These are phyloP conservation scores for Ogataea ganodermae DNA, from an alignment of 805 yeast genomes.

Conservation along the genomic window DNA sequence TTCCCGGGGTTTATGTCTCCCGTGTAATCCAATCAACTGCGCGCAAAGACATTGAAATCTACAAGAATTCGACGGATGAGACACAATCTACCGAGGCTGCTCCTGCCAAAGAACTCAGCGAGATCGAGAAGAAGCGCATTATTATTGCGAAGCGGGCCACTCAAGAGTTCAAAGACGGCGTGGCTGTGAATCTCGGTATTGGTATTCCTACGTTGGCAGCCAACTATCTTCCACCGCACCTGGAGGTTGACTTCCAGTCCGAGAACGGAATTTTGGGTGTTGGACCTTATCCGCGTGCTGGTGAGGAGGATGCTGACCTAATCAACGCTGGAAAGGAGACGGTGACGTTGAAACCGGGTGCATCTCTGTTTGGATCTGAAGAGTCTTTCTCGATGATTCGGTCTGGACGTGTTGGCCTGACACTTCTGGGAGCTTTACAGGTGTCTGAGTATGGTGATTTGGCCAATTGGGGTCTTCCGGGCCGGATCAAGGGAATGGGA, in stretches of 20 bases:
- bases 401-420: slow-evolving; percentile 45
- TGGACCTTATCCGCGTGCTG: slow-evolving; percentile 46
- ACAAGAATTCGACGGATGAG: slow-evolving; percentile 18
- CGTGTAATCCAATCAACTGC: slow-evolving; percentile 43
- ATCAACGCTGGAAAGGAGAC: slow-evolving; percentile 57
- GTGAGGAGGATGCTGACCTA: slow-evolving; percentile 49
- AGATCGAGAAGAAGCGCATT: slow-evolving; percentile 26
- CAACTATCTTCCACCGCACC: slow-evolving; percentile 37
- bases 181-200: slow-evolving; percentile 48
- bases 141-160: slow-evolving; percentile 47
- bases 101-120: slow-evolving; percentile 2
- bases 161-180: slow-evolving; percentile 45
- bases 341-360: slow-evolving; percentile 47
- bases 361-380: slow-evolving; percentile 49
- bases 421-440: slow-evolving; percentile 52
- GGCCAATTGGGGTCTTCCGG: slow-evolving; percentile 57
- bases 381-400: slow-evolving; percentile 54
- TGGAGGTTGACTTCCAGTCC: slow-evolving; percentile 45
- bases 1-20: slow-evolving; percentile 48
- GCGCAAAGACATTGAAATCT: slow-evolving; percentile 45
- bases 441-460: slow-evolving; percentile 50
- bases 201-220: slow-evolving; percentile 56
- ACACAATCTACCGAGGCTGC: not conserved
- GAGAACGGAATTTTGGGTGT: slow-evolving; percentile 53
- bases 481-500: slow-evolving; percentile 54